Base-by-base conservation (phyloP, 163 green algal genomes). In the Chlorella variabilis region DNA sequence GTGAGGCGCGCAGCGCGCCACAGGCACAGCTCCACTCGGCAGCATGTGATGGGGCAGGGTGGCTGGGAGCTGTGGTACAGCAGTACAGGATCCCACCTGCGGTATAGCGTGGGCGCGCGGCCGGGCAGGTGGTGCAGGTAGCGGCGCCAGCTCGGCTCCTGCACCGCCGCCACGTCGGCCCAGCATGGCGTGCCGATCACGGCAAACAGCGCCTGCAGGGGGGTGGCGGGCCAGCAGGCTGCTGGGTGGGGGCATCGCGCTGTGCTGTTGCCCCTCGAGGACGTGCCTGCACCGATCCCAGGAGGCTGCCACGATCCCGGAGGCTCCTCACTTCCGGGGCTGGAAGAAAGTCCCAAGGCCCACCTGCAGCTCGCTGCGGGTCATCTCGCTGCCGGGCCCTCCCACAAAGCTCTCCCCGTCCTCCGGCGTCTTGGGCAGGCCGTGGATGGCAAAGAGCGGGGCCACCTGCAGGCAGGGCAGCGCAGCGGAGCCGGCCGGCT, bases 151-250 rank as follows among this genome's bases (percentile, higher is more conserved):
- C 79, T 81, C 0, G 69, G 34, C 38, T 77, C 88, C 36, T 85
- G 79, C 25, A 98, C 89, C 1, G 25, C 82, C 49, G 93, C 91
- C 38, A 95, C 93, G 80, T 94, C 94, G 1, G 88, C 84, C 95
- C 95, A 98, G 29, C 85, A 78, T 27, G 95, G 95, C 20, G 93
- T 98, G 75, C 95, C 95, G 18, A 98, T 93, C 27, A 98, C 95
- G 33, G 93, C 81, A 73, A 98, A 98, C 29, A 98, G 88, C 21
- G 93, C 91, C 49, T 89, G 69, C 38, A 62, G 25, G 5, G 59
- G 59, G 54, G 54, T 9, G 54, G 54, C 54, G 25, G 13, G 54
- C 54, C 15, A 15, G 45, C 45, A 54, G 45, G 45, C 45, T 54
- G 45, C 11, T 15, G 11, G 45, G 45, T 15, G 11, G 45, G 45